These are phyloP conservation scores for Vicia faba DNA, from an alignment of 306 rosid genomes.

Conservation along the genomic window DNA sequence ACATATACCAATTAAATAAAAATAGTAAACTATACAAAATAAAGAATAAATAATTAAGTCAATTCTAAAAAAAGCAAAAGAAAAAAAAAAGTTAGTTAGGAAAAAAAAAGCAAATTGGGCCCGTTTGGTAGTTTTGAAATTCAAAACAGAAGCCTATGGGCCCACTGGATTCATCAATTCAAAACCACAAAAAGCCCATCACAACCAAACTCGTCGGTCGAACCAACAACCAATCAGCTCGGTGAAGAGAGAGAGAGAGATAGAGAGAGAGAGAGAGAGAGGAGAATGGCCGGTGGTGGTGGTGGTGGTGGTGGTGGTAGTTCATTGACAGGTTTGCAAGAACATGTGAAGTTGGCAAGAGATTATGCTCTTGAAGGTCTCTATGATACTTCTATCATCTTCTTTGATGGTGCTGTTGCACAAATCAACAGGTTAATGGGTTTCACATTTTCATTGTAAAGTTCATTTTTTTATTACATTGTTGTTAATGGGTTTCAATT, in stretches of 20 bases:
- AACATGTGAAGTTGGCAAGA: conserved; percentile 89
- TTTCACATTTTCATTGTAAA: not conserved
- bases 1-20: no score
- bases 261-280: conserved; percentile 8
- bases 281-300: conserved; percentile 53
- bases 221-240: conserved; percentile 14
- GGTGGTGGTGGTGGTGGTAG: conserved; percentile 18
- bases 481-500: conserved; percentile 13
- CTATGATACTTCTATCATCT: conserved; percentile 89
- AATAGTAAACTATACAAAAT: no score
- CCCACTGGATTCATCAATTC: conserved; percentile 25
- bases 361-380: conserved; percentile 93
- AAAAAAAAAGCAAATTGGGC: conserved; percentile 9
- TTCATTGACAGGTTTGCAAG: conserved; percentile 80
- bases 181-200: conserved; percentile 32
- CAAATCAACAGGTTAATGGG: conserved; percentile 86
- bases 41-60: not conserved
- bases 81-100: not conserved
- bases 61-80: not conserved
- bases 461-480: conserved; percentile 5
- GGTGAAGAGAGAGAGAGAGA: conserved; percentile 9
- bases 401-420: conserved; percentile 95
- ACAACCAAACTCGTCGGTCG: conserved; percentile 12
- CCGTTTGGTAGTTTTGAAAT: conserved; percentile 17
- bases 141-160: conserved; percentile 21